Evolutionary conservation across 2,329 filamentous ascomycete genomes (phyloP), one percentile per base, ranked within the genome.

Genomic region (Kalaharituber pfeilii): DNA sequence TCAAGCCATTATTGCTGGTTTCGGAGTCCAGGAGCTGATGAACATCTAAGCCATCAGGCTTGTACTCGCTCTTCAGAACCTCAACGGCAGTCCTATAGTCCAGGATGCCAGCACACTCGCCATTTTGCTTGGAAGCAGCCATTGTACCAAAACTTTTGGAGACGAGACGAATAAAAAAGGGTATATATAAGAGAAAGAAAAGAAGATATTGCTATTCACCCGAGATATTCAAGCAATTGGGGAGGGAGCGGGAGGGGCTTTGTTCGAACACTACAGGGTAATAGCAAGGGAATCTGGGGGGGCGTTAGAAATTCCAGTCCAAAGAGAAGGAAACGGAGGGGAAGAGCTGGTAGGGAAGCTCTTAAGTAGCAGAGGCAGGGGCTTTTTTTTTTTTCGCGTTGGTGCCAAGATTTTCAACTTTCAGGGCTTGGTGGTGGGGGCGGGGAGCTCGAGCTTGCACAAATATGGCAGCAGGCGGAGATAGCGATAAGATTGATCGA

Each of bases 21-120:
- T 84, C 83, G 62, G 89, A 88, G 73, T 98, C 84, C 69, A 96
- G 80, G 64, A 98, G 77, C 61, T 86, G 81, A 67, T 86, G 75
- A 66, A 93, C 79, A 68, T 86, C 80, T 65, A 98, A 82, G 57
- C 91, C 91, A 79, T 98, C 91, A 68, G 76, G 75, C 62, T 81
- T 68, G 70, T 94, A 95, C 67, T 89, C 79, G 69, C 84, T 77
- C 69, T 84, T 77, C 68, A 96, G 77, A 62, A 88, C 72, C 66
- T 93, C 82, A 60, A 88, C 72, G 60, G 89, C 91, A 67, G 75
- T 82, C 67, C 75, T 73, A 74, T 76, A 76, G 74, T 93, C 84
- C 64, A 86, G 73, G 67, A 82, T 73, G 69, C 80, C 71, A 63
- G 73, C 70, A 60, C 70, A 67, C 66, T 78, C 72, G 66, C 80